A percentile compares a stretch with the other conserved stretches of the same genome.
Conservation (phyloP, 305 asterid genomes). For the Solanum hybrid region DNA sequence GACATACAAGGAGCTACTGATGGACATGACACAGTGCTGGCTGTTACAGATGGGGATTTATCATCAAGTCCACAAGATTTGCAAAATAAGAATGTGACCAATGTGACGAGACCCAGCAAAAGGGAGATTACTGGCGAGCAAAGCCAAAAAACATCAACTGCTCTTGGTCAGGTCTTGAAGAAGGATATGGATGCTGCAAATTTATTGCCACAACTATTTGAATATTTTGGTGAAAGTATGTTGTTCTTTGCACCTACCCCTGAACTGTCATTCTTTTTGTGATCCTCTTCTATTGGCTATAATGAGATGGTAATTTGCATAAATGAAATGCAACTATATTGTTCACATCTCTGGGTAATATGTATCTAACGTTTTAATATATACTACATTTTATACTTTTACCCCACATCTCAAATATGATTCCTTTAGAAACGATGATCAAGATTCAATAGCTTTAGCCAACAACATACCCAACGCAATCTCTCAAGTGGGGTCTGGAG, state of each 20-base stretch:
- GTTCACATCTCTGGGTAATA: neutral
- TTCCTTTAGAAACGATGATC: neutral
- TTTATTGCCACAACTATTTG: conserved; percentile 42
- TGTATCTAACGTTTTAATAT: neutral
- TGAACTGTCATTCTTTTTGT: conserved; percentile 53
- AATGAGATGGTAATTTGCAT: neutral
- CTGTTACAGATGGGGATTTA: conserved; percentile 23
- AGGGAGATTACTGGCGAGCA: conserved; percentile 34
- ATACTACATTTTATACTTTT: neutral
- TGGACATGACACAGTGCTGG: conserved; percentile 27
- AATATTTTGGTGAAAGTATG: conserved; percentile 87
- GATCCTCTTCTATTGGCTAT: conserved; percentile 10
- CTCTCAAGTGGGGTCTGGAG: neutral
- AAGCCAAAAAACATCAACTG: conserved; percentile 34
- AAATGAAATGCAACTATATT: neutral
- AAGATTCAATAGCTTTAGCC: neutral
- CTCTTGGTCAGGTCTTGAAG: conserved; percentile 54
- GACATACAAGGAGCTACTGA: conserved; percentile 40
- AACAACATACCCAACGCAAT: neutral
- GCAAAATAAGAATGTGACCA: conserved; percentile 35
- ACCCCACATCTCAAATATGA: neutral
- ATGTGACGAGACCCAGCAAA: conserved; percentile 26
- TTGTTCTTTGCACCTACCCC: conserved; percentile 65
- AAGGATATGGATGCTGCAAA: conserved; percentile 41
- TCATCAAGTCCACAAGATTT: conserved; percentile 23